These are phyloP conservation scores for Schizonepeta tenuifolia DNA, from an alignment of 257 asterid species.

Conservation along the genomic window DNA sequence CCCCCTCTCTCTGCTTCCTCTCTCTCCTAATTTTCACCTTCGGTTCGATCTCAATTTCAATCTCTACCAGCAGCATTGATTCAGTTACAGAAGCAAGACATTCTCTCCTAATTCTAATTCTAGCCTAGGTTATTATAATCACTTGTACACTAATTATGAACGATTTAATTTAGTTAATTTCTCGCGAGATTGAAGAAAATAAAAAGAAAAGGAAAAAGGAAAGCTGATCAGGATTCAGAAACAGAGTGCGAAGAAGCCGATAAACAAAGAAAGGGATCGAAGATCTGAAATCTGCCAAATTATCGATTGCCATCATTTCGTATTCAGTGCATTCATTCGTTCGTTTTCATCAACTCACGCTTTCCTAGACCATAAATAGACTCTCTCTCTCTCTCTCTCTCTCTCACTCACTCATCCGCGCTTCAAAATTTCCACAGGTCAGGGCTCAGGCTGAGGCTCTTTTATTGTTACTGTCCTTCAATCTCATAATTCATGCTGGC, in stretches of 20 bases:
- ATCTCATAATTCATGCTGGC: conserved; percentile 15
- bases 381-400: conserved; percentile 27
- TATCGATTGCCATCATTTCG: conserved; percentile 48
- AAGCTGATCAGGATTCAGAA: conserved; percentile 48
- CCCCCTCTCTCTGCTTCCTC: not conserved
- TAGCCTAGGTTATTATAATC: not conserved
- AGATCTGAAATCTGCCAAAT: conserved; percentile 48
- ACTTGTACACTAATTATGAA: not conserved
- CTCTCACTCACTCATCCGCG: conserved; percentile 20
- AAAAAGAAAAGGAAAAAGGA: conserved; percentile 17
- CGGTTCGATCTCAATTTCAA: conserved; percentile 26
- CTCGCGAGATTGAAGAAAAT: conserved; percentile 14
- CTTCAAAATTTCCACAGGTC: conserved; percentile 38
- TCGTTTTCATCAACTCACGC: conserved; percentile 44
- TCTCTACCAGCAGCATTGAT: conserved; percentile 29
- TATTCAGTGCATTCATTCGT: conserved; percentile 57
- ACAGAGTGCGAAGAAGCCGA: conserved; percentile 39
- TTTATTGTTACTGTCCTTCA: conserved; percentile 23
- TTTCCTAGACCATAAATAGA: conserved; percentile 43
- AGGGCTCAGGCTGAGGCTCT: conserved; percentile 34
- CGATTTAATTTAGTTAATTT: conserved; percentile 28
- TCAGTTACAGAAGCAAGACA: conserved; percentile 19
- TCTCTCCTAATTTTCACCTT: not conserved
- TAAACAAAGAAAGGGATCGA: conserved; percentile 48
- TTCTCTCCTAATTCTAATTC: conserved; percentile 18